Evolutionary conservation across 1,284 basidiomycete species (phyloP), one percentile per base, ranked within the genome.

Genomic region (Pholiota adiposa): DNA sequence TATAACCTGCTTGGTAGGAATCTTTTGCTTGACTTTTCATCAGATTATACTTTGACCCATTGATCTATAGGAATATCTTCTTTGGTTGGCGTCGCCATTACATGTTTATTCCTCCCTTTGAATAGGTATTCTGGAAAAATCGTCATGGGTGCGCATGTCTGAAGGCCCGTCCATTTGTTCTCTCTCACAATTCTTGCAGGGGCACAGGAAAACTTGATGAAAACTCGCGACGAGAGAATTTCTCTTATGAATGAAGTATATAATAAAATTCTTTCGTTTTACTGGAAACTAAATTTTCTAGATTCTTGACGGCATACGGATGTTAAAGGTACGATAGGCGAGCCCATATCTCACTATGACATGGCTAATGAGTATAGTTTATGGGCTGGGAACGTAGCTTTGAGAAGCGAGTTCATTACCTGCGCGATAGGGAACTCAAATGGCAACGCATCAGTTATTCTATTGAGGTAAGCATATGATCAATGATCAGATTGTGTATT

Each of bases 371-470:
- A 21, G n/a, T 49, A 9, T 63, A 91, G 86, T 96, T 96, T 74
- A 96, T 96, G 93, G 93, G 93, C 8, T 96, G 94, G 94, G 96
- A 97, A 75, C 86, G 92, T 19, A 92, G 87, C 67, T 97, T 97
- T 68, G 94, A 97, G 75, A 79, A 81, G 29, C 82, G 84, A 8
- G 88, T 97, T 8, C 73, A 92, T 58, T 85, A 83, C 52, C 81
- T 96, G 61, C 85, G 94, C 23, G 85, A 84, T 51, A 88, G 86
- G 65, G 94, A 96, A 73, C 80, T 96, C 14, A 88, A 87, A 67
- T 94, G 88, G 73, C 93, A 95, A 72, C 88, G 87, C 63, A 74
- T 92, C 56, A 96, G 94, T 74, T 97, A 94, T 72, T 83, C 85
- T 48, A 92, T 97, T 51, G 95, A 97, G 76, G 86, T 90, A 60